Conservation (phyloP, 2,329 filamentous ascomycete species). For the Dothistroma septosporum region DNA sequence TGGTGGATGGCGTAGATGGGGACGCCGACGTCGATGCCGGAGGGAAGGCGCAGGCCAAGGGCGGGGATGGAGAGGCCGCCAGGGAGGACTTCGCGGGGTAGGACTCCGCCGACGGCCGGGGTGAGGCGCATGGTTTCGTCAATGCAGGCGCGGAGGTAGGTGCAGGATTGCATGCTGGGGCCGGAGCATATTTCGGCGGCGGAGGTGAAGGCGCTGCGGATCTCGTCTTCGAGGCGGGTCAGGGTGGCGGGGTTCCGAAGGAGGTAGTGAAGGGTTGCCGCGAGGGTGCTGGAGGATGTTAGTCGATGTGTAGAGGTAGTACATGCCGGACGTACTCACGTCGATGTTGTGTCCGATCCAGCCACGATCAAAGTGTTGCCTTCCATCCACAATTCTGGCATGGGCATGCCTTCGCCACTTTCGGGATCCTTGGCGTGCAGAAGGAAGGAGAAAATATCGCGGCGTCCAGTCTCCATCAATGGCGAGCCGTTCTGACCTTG, state of each 20-base stretch:
- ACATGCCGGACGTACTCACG: constrained; percentile 32
- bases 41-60: constrained; percentile 37
- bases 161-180: constrained; percentile 33
- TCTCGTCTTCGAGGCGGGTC: constrained; percentile 32
- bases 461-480: constrained; percentile 18
- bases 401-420: constrained; percentile 40
- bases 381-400: constrained; percentile 46
- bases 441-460: constrained; percentile 28
- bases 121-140: constrained; percentile 47
- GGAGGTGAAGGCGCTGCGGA: constrained; percentile 35
- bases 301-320: not conserved
- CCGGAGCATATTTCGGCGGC: constrained; percentile 31
- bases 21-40: constrained; percentile 34
- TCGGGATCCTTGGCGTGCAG: constrained; percentile 31
- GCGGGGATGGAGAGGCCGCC: constrained; percentile 31
- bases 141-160: constrained; percentile 46
- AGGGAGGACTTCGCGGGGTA: constrained; percentile 34
- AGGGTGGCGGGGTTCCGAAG: constrained; percentile 37
- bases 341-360: constrained; percentile 44
- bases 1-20: constrained; percentile 38
- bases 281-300: constrained; percentile 15
- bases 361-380: constrained; percentile 49
- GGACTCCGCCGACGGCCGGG: constrained; percentile 39
- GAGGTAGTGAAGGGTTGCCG: constrained; percentile 44
- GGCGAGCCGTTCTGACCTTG: constrained; percentile 14